Percentiles rank a stretch among this genome's conserved stretches.
phyloP scores from a whole-genome alignment of 768 basidiomycete species.

The Roridomyces roridus region DNA sequence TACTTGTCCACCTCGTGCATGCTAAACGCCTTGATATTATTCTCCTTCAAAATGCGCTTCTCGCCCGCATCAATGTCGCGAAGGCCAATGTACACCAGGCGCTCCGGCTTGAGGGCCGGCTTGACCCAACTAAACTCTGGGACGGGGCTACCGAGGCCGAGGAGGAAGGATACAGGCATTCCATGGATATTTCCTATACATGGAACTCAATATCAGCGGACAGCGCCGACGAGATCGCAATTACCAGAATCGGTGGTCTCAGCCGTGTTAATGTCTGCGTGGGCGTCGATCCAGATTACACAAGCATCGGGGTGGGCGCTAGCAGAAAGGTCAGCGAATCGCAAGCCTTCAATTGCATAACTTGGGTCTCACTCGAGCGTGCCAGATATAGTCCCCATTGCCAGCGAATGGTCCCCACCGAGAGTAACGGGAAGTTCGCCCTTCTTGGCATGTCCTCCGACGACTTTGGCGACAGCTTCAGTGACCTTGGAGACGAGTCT shows the following conservation, averaged over 20 bases:
- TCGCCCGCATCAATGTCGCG: constrained; percentile 92
- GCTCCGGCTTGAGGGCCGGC: constrained; percentile 69
- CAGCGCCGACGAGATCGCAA: constrained; percentile 24
- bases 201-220: constrained; percentile 1
- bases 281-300: constrained; percentile 97
- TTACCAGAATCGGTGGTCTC: constrained; percentile 79
- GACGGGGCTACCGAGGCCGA: constrained; percentile 56
- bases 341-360: background rate
- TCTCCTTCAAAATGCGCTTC: constrained; percentile 81
- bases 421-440: constrained; percentile 89
- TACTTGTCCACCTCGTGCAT: constrained; percentile 94
- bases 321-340: constrained; percentile 10
- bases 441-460: constrained; percentile 76
- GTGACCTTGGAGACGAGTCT: constrained; percentile 84
- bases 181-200: constrained; percentile 91
- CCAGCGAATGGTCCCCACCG: constrained; percentile 95
- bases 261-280: constrained; percentile 94
- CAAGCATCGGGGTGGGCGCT: constrained; percentile 82
- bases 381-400: constrained; percentile 95
- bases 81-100: constrained; percentile 95
- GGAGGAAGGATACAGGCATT: constrained; percentile 95
- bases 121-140: constrained; percentile 60
- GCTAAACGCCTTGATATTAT: constrained; percentile 84
- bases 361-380: constrained; percentile 24
- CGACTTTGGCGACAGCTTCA: constrained; percentile 75